phyloP scores from a whole-genome alignment of 495 filamentous ascomycete species.

The Daldinia childiae region DNA sequence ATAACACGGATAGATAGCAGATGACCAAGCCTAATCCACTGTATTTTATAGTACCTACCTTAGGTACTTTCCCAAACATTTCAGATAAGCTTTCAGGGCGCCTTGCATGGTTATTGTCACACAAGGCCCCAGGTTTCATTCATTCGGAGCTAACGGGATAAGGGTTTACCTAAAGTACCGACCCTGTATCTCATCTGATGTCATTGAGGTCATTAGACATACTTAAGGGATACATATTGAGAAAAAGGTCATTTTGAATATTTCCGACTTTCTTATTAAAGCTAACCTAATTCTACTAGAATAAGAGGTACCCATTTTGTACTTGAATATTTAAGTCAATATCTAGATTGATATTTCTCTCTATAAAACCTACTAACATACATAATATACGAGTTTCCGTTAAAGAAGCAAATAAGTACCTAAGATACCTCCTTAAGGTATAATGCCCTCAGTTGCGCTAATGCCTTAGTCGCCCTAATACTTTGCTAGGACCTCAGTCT shows the following conservation, averaged over 20 bases:
- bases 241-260: too few relatives aligned
- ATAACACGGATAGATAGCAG: constrained; percentile 24
- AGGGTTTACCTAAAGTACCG: background rate
- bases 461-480: background rate
- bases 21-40: background rate
- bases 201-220: background rate
- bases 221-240: too few relatives aligned
- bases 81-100: constrained; percentile 10
- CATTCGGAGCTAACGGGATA: constrained; percentile 7
- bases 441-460: background rate
- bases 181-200: constrained; percentile 5
- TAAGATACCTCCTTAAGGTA: too few relatives aligned
- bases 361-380: background rate
- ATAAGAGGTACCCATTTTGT: background rate
- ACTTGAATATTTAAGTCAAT: background rate
- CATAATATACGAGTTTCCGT: background rate
- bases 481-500: background rate
- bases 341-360: background rate
- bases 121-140: constrained; percentile 8
- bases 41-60: constrained; percentile 8
- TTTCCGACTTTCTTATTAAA: background rate
- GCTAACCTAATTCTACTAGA: background rate
- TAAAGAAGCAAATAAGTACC: background rate
- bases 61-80: background rate
- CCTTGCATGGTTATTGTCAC: background rate